Percentiles rank a stretch among this genome's conserved stretches.
Evolutionary conservation across 2,329 filamentous ascomycete genomes (phyloP).

Genomic region (Clonostachys sp.): DNA sequence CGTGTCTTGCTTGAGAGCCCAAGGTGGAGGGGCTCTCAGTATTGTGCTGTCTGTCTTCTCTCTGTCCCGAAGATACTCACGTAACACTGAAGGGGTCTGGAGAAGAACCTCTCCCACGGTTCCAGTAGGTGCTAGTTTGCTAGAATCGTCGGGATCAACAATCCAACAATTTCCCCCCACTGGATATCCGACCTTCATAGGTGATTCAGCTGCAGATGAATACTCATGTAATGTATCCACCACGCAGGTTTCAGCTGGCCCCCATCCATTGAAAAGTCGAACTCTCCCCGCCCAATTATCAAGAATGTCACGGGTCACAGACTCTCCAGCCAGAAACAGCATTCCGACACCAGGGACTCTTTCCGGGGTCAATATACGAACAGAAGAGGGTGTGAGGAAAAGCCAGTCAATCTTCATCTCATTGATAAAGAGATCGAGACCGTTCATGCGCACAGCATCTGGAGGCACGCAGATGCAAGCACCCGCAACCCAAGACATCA

Average conservation of each 20-base stretch:
- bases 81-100: conserved; percentile 27
- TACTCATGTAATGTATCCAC: not conserved
- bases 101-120: conserved; percentile 8
- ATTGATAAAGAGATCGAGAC: not conserved
- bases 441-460: not conserved
- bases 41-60: conserved; percentile 14
- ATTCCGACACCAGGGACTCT: conserved; percentile 2
- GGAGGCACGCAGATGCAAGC: conserved; percentile 1
- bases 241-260: not conserved
- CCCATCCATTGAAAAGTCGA: conserved; percentile 1
- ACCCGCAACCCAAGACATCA: not conserved
- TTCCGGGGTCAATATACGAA: conserved; percentile 1
- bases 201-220: not conserved
- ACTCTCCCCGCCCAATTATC: conserved; percentile 1
- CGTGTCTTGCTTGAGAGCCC: not conserved
- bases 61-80: conserved; percentile 37
- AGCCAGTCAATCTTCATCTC: conserved; percentile 3
- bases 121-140: conserved; percentile 3
- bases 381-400: conserved; percentile 5
- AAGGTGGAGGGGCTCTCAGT: not conserved
- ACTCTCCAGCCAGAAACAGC: conserved; percentile 5
- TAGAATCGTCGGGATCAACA: conserved; percentile 6
- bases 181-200: not conserved
- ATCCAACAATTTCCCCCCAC: conserved; percentile 8
- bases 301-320: not conserved